Base-by-base conservation (phyloP, 1,284 basidiomycete species). In the Cutaneotrichosporon sp. region DNA sequence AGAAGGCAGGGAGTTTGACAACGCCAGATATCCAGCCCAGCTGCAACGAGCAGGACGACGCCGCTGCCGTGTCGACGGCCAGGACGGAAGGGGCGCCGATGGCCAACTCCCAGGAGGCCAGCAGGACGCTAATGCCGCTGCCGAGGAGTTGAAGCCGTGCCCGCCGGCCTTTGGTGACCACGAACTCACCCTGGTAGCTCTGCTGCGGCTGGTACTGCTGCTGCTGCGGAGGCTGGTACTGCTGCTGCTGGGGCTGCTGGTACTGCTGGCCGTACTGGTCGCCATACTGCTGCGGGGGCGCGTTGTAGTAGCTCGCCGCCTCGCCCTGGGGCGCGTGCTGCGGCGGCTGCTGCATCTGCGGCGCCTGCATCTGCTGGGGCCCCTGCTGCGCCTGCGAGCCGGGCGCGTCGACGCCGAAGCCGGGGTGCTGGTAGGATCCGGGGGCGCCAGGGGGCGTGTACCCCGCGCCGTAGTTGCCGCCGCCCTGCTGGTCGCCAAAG, bases 371-470 rank as follows among this genome's bases (percentile, higher is more conserved):
- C n/a, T n/a, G n/a, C n/a, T n/a, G n/a, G n/a, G n/a, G n/a, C n/a
- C n/a, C n/a, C n/a, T n/a, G n/a, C n/a, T n/a, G n/a, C n/a, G 13
- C 25, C 18, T 11, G 5, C 10, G 24, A 4, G 25, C 25, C 46
- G 24, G 22, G 22, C n/a, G 16, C n/a, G 46, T 47, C 14, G 46
- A 27, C 27, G 13, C 47, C 47, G 25, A 9, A 50, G 27, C 47
- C 47, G 24, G 47, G 47, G 47, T 50, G 47, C 25, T 29, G 25
- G 27, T 50, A 50, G 6, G 24, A 27, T 6, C 47, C 47, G 18
- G 47, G 47, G 5, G 47, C 47, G 47, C 25, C 47, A 10, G 47
- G 47, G 27, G 47, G 27, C 13, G 24, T 16, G 47, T 50, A 50
- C 5, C 25, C 25, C 18, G 47, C 3, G 47, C 47, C 47, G 27